Conservation (phyloP, 768 basidiomycete genomes). For the Termitomyces sp. region DNA sequence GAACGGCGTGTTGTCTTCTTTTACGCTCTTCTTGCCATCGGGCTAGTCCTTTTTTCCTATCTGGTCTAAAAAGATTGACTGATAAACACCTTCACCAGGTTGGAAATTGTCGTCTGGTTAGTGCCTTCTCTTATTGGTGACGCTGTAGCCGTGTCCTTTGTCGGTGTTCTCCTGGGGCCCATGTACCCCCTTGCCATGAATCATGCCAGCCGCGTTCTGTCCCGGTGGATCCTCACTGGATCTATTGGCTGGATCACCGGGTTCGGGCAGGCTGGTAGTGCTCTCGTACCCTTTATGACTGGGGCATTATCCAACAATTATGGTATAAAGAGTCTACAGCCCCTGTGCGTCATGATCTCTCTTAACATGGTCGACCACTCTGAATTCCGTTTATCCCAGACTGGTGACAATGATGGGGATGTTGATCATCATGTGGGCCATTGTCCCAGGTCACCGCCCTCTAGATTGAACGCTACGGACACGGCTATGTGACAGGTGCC, state of each 20-base stretch:
- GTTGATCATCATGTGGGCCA: conserved; percentile 51
- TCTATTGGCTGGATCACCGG: conserved; percentile 67
- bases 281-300: conserved; percentile 66
- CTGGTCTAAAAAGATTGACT: background rate
- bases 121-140: conserved; percentile 58
- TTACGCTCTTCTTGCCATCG: conserved; percentile 46
- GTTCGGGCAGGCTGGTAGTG: conserved; percentile 67
- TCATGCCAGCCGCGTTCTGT: conserved; percentile 60
- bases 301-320: conserved; percentile 60
- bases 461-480: no score
- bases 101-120: conserved; percentile 61
- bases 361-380: background rate
- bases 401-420: conserved; percentile 56
- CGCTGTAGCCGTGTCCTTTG: conserved; percentile 55
- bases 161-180: conserved; percentile 69
- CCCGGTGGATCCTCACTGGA: conserved; percentile 60
- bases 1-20: conserved; percentile 50
- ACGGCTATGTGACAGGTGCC: no score
- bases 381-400: conserved; percentile 21
- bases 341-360: conserved; percentile 39
- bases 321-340: conserved; percentile 57
- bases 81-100: conserved; percentile 11
- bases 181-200: conserved; percentile 76
- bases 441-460: conserved; percentile 31
- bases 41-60: conserved; percentile 22